Percentiles rank a stretch among this genome's conserved stretches.
phyloP scores from a whole-genome alignment of 2,329 filamentous ascomycete genomes.

The Graphiopsis chlorocephala region DNA sequence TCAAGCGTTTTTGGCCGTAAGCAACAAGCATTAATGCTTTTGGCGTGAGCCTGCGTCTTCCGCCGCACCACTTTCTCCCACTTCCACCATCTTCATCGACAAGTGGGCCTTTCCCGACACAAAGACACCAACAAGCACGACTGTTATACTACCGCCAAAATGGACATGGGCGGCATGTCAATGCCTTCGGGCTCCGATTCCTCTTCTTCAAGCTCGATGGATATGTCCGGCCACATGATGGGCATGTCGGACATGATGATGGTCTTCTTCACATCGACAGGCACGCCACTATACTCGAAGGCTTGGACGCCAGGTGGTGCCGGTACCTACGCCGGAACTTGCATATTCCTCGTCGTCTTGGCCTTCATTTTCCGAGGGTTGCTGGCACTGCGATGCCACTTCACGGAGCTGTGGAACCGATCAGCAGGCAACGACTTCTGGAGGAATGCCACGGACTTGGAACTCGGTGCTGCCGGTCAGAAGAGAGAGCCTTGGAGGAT shows the following conservation, averaged over 20 bases:
- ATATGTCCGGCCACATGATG: slow-evolving; percentile 28
- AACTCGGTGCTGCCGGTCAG: not conserved
- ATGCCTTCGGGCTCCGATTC: not conserved
- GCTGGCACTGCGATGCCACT: slow-evolving; percentile 26
- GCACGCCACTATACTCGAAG: slow-evolving; percentile 62
- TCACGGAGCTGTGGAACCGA: slow-evolving; percentile 18
- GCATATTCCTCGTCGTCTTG: slow-evolving; percentile 81
- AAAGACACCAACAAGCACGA: not conserved
- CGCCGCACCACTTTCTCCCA: not conserved
- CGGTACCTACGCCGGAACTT: slow-evolving; percentile 78
- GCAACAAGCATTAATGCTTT: not conserved
- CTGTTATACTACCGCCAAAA: not conserved
- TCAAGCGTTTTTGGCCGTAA: not conserved
- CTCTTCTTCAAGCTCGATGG: not conserved
- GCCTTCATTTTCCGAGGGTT: slow-evolving; percentile 63
- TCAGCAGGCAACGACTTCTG: not conserved
- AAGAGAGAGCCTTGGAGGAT: slow-evolving; percentile 63
- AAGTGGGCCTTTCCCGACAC: not conserved
- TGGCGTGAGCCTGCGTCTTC: not conserved
- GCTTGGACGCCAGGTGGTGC: slow-evolving; percentile 68
- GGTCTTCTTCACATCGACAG: slow-evolving; percentile 62
- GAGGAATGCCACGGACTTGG: not conserved
- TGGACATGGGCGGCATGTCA: slow-evolving; percentile 18
- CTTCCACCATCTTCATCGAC: not conserved
- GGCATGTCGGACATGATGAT: slow-evolving; percentile 47